Evolutionary conservation across 495 filamentous ascomycete species (phyloP), one percentile per base, ranked within the genome.

Genomic region (Trichoderma orchidacearum): DNA sequence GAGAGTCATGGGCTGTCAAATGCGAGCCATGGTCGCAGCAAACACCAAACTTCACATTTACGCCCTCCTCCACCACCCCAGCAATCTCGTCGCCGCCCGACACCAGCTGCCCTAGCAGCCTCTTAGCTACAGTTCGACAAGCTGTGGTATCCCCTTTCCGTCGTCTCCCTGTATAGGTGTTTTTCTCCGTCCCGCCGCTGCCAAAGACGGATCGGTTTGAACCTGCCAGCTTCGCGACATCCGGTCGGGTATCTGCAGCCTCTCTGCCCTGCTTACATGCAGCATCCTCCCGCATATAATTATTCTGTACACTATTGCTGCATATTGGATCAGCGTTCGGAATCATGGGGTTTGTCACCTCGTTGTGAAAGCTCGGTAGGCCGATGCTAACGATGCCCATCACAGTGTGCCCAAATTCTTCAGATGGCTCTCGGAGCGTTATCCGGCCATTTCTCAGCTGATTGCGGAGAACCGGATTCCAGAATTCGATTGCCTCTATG

Each of bases 401-500:
- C 84, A 81, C 83, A 94, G 93, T 85, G 92, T 98, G 67, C 93
- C 93, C 61, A 98, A 98, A 66, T 97, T 82, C 64, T 80, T 78
- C 68, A 70, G 92, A 75, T 96, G 92, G 92, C 84, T 97, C 78
- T 95, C 89, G 41, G 94, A 99, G 83, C 87, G 94, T 64, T 99
- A 99, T 80, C 94, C 94, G 29, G 84, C 94, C 56, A 99, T 99
- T 70, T 97, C 93, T 34, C 90, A 96, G 81, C 79, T 99, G 61
- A 97, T 99, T 69, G 92, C 90, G 55, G 94, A 99, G 76, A 99
- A 95, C 72, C 87, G 93, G 57, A 99, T 99, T 70, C 94, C 94
- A 30, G 94, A 99, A 68, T 99, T 99, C 70, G 94, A 99, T 71
- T 93, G 88, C 68, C 81, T 99, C 57, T 99, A 98, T 70, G 81